Conservation (phyloP, 2,329 filamentous ascomycete genomes). For the Diaporthe longicolla region DNA sequence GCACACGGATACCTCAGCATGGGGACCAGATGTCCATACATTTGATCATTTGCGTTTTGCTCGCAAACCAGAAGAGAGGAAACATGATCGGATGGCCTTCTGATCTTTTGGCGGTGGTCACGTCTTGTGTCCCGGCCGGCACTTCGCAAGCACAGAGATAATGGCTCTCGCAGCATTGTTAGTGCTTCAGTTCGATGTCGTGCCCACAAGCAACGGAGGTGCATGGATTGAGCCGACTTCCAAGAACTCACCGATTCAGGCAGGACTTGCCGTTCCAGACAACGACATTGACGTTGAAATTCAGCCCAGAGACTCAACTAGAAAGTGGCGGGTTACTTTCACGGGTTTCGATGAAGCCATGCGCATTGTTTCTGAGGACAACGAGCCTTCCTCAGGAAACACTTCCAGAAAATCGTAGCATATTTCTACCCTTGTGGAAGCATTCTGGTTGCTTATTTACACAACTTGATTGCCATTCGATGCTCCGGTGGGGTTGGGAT, state of each 20-base stretch:
- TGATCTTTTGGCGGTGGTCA: background rate
- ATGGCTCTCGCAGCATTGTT: conserved; percentile 42
- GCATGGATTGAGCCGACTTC: conserved; percentile 46
- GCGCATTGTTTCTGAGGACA: conserved; percentile 50
- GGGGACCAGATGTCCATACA: conserved; percentile 33
- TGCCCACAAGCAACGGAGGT: conserved; percentile 21
- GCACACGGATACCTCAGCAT: conserved; percentile 41
- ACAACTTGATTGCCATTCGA: too few species aligned
- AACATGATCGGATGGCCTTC: background rate
- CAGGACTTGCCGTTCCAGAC: conserved; percentile 46
- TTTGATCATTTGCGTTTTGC: conserved; percentile 30
- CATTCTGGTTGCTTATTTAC: too few species aligned
- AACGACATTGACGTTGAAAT: conserved; percentile 46
- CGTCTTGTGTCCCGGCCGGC: conserved; percentile 43
- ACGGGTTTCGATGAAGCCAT: conserved; percentile 44
- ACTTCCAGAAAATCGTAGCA: too few species aligned
- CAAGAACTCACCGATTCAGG: conserved; percentile 44
- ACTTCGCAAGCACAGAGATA: conserved; percentile 45
- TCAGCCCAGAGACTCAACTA: conserved; percentile 40
- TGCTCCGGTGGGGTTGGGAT: too few species aligned
- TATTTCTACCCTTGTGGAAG: too few species aligned
- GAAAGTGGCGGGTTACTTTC: conserved; percentile 45
- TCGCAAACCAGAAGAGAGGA: background rate
- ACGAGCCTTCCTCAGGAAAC: background rate
- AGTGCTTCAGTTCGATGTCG: conserved; percentile 42